Evolutionary conservation across 1,284 basidiomycete genomes (phyloP).

Genomic region (Dichomitus squalens): DNA sequence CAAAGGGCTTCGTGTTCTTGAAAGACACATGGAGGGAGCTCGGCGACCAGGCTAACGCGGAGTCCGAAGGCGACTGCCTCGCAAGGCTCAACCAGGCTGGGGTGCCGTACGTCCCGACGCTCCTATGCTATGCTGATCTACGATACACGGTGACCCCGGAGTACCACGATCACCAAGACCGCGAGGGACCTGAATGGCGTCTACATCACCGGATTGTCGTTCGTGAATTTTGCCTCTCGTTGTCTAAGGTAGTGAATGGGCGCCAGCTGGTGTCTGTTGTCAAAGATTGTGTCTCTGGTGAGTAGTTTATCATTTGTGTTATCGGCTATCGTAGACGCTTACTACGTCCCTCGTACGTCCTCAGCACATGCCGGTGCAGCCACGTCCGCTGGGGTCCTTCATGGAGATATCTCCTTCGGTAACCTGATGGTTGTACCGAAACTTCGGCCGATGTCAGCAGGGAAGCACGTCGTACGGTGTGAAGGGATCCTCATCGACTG

Average conservation of each 20-base stretch:
- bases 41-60: neutral
- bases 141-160: neutral
- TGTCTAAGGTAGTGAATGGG: neutral
- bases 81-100: neutral
- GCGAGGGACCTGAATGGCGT: neutral
- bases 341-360: neutral
- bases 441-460: neutral
- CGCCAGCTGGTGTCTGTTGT: neutral
- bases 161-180: neutral
- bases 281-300: neutral
- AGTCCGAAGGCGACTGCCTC: slow-evolving; percentile 1
- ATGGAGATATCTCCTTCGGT: slow-evolving; percentile 6
- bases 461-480: neutral
- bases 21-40: slow-evolving; percentile 13
- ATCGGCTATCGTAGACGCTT: neutral
- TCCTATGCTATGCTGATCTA: slow-evolving; percentile 7
- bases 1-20: slow-evolving; percentile 7
- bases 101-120: slow-evolving; percentile 10
- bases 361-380: slow-evolving; percentile 7
- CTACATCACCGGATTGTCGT: neutral
- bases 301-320: neutral
- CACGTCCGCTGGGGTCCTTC: neutral
- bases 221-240: neutral
- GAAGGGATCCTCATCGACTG: slow-evolving; percentile 12
- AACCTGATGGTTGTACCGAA: slow-evolving; percentile 7